A percentile compares a stretch with the other conserved stretches of the same genome.
These are phyloP conservation scores for Fagopyrum homotropicum DNA, from an alignment of 148 eudicot genomes.

Conservation along the genomic window DNA sequence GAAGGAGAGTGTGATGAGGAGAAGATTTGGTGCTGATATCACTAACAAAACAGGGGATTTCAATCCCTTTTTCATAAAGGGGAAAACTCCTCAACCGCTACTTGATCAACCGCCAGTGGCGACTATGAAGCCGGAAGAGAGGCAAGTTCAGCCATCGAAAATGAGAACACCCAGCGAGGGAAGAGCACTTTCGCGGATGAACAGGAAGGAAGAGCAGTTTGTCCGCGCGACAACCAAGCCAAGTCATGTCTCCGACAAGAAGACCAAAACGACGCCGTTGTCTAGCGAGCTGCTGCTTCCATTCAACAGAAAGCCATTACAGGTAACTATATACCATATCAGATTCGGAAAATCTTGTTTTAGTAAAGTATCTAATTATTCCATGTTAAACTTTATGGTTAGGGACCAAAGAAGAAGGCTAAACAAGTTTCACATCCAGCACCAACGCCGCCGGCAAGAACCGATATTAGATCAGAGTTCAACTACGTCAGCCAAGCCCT, in stretches of 20 bases:
- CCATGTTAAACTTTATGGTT: background rate
- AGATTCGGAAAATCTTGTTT: background rate
- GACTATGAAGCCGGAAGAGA: background rate
- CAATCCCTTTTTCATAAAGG: too few species aligned
- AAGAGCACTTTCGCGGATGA: constrained; percentile 12
- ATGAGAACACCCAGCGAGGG: background rate
- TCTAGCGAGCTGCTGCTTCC: constrained; percentile 34
- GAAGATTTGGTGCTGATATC: constrained; percentile 62
- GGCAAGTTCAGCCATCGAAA: background rate
- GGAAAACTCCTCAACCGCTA: constrained; percentile 21
- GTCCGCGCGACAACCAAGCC: constrained; percentile 23
- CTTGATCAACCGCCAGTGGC: background rate
- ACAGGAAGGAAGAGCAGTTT: constrained; percentile 61
- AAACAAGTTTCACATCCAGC: background rate
- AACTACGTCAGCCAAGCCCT: constrained; percentile 59
- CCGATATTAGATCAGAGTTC: constrained; percentile 20
- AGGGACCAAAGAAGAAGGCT: constrained; percentile 10
- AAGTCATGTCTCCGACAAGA: constrained; percentile 21
- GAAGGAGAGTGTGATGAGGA: constrained; percentile 47
- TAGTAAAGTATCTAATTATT: background rate
- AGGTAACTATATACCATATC: background rate
- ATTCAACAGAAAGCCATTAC: background rate
- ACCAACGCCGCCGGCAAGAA: constrained; percentile 9
- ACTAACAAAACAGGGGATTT: constrained; percentile 36
- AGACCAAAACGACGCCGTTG: constrained; percentile 45